These are phyloP conservation scores for Corymbia maculata DNA, from an alignment of 345 rosid genomes.

Conservation along the genomic window DNA sequence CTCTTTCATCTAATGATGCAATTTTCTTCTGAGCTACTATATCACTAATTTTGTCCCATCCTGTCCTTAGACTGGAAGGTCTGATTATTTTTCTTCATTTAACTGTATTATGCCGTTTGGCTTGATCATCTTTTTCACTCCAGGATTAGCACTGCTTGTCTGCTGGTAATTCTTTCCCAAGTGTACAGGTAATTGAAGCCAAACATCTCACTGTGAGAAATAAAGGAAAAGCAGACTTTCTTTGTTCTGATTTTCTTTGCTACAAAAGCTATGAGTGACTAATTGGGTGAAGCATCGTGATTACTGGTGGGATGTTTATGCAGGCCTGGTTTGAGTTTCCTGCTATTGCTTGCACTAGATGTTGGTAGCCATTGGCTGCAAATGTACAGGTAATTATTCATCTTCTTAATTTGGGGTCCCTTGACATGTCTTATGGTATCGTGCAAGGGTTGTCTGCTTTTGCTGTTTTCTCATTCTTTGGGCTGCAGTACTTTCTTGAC, in stretches of 20 bases:
- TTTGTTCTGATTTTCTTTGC: background rate
- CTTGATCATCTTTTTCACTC: background rate
- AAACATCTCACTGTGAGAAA: background rate
- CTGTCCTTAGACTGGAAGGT: background rate
- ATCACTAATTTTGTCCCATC: background rate
- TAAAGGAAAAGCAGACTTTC: background rate
- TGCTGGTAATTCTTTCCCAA: slow-evolving; percentile 82
- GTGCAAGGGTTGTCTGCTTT: background rate
- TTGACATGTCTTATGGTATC: background rate
- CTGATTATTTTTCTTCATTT: background rate
- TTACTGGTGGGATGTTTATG: background rate
- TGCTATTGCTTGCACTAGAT: slow-evolving; percentile 83
- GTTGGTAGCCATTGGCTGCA: slow-evolving; percentile 94
- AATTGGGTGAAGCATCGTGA: background rate
- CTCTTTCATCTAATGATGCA: background rate
- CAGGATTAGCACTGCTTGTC: slow-evolving; percentile 97
- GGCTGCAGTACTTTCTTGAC: slow-evolving; percentile 74
- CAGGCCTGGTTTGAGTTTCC: slow-evolving; percentile 88
- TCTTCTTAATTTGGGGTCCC: background rate
- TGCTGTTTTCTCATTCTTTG: slow-evolving; percentile 7
- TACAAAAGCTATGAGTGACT: background rate
- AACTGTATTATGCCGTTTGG: slow-evolving; percentile 1
- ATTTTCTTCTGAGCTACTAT: background rate
- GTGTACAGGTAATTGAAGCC: slow-evolving; percentile 45
- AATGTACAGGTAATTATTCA: slow-evolving; percentile 66